Percentiles rank a stretch among this genome's conserved stretches.
Evolutionary conservation across 306 rosid genomes (phyloP).

Genomic region (Cicer yamashitae): DNA sequence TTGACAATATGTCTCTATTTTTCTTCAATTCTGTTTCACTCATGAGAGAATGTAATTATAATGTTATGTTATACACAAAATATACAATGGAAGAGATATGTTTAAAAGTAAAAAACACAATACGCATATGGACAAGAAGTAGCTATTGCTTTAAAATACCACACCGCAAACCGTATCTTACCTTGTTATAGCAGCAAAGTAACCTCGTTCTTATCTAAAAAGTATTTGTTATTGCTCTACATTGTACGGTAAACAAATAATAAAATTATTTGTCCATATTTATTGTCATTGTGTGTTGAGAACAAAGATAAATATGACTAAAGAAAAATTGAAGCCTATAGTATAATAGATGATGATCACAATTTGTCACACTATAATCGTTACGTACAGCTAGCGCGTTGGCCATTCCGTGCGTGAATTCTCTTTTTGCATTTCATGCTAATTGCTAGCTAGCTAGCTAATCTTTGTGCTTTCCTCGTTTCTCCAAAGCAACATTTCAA

Average conservation of each 20-base stretch:
- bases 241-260: background rate
- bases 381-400: too few relatives aligned
- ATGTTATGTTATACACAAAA: slow-evolving; percentile 16
- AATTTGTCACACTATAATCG: too few relatives aligned
- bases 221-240: background rate
- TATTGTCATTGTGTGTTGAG: background rate
- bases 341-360: background rate
- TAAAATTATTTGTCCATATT: background rate
- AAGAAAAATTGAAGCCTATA: background rate
- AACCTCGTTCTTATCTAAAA: slow-evolving; percentile 38
- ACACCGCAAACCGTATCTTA: background rate
- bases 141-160: slow-evolving; percentile 17
- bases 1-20: slow-evolving; percentile 46
- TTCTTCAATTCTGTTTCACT: slow-evolving; percentile 30
- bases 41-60: background rate
- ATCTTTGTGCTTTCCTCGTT: slow-evolving; percentile 4
- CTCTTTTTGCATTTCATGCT: background rate
- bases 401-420: too few relatives aligned
- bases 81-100: slow-evolving; percentile 15
- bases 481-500: background rate
- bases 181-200: background rate
- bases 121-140: slow-evolving; percentile 33
- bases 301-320: background rate
- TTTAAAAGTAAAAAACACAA: slow-evolving; percentile 10
- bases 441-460: too few relatives aligned